Conservation (phyloP, 768 basidiomycete species). For the Lepiota subincarnata region DNA sequence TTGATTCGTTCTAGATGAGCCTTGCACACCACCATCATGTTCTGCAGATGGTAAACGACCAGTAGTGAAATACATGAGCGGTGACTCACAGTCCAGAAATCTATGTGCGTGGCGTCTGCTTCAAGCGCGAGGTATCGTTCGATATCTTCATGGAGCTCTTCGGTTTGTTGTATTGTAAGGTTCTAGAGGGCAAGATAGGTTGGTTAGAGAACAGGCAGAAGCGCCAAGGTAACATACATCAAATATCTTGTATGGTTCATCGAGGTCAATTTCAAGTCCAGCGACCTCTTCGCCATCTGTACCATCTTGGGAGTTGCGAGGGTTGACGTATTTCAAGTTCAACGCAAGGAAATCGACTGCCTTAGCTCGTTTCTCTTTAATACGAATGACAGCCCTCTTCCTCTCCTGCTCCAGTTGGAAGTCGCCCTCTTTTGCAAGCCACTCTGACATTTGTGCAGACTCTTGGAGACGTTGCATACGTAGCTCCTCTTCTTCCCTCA, state of each 20-base stretch:
- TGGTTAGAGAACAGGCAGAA: slow-evolving; percentile 3
- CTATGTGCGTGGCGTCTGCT: slow-evolving; percentile 77
- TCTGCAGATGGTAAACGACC: slow-evolving; percentile 37
- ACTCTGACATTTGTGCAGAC: slow-evolving; percentile 96
- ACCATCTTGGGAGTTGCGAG: slow-evolving; percentile 61
- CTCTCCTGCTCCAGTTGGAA: slow-evolving; percentile 96
- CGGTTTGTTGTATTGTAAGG: slow-evolving; percentile 80
- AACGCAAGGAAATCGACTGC: slow-evolving; percentile 98
- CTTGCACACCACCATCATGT: slow-evolving; percentile 97
- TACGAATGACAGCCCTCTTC: slow-evolving; percentile 84
- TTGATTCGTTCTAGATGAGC: slow-evolving; percentile 80
- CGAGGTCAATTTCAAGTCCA: slow-evolving; percentile 94
- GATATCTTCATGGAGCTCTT: slow-evolving; percentile 93
- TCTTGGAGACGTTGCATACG: slow-evolving; percentile 87
- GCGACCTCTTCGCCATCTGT: slow-evolving; percentile 60
- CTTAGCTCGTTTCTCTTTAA: slow-evolving; percentile 95
- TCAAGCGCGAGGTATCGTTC: slow-evolving; percentile 88
- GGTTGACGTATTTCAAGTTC: slow-evolving; percentile 90
- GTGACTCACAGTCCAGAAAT: slow-evolving; percentile 89
- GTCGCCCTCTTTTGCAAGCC: slow-evolving; percentile 95
- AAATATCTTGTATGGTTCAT: slow-evolving; percentile 97
- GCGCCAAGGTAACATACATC: slow-evolving; percentile 54
- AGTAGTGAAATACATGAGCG: not conserved
- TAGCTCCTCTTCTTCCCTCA: slow-evolving; percentile 91
- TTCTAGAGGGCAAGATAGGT: slow-evolving; percentile 46